Evolutionary conservation across 495 filamentous ascomycete species (phyloP).

Genomic region (Immersiella caudata): DNA sequence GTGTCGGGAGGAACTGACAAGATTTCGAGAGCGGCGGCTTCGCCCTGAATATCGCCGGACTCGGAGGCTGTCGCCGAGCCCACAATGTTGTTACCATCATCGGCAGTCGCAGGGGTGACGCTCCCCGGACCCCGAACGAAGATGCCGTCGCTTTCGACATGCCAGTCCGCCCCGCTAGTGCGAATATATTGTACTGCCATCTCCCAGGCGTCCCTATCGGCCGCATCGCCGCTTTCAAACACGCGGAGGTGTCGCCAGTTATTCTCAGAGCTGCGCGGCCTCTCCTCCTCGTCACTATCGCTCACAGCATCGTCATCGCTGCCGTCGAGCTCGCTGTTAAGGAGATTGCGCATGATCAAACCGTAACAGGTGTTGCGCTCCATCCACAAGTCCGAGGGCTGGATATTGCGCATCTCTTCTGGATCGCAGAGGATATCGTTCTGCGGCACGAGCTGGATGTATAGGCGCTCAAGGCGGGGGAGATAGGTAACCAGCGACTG

Average conservation of each 20-base stretch:
- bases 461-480: slow-evolving; percentile 46
- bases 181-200: slow-evolving; percentile 45
- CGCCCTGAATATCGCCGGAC: neutral
- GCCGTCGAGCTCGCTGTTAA: slow-evolving; percentile 17
- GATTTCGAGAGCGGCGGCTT: slow-evolving; percentile 1
- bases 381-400: slow-evolving; percentile 49
- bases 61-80: neutral
- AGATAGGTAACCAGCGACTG: slow-evolving; percentile 35
- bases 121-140: slow-evolving; percentile 32
- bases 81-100: neutral
- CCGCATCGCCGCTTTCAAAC: slow-evolving; percentile 50
- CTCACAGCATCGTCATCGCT: neutral
- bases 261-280: slow-evolving; percentile 5
- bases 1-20: slow-evolving; percentile 18
- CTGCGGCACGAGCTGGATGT: slow-evolving; percentile 48
- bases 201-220: slow-evolving; percentile 48
- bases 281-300: neutral
- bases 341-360: slow-evolving; percentile 43
- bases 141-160: slow-evolving; percentile 43
- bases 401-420: slow-evolving; percentile 42
- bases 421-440: slow-evolving; percentile 40
- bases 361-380: slow-evolving; percentile 49
- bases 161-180: slow-evolving; percentile 39
- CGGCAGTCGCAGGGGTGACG: neutral
- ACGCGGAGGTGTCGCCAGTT: slow-evolving; percentile 45